These are phyloP conservation scores for Cyclocybe aegerita DNA, from an alignment of 768 basidiomycete species.

Conservation along the genomic window DNA sequence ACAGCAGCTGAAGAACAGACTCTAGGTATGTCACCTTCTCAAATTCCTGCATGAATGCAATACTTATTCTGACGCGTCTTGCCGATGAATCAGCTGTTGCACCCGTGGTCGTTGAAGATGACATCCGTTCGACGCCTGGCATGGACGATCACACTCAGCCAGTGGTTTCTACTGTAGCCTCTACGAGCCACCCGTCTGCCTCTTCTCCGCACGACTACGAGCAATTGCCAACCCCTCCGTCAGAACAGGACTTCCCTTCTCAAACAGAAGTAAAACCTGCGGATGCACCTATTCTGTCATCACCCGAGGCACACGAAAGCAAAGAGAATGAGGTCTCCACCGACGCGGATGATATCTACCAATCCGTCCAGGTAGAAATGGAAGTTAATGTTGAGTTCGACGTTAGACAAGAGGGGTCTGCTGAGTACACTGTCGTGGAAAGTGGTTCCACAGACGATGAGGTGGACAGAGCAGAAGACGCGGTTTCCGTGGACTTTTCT, in stretches of 20 bases:
- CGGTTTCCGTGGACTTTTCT: slow-evolving; percentile 3
- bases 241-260: slow-evolving; percentile 10
- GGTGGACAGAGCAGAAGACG: slow-evolving; percentile 13
- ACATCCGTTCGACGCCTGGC: neutral
- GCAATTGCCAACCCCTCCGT: slow-evolving; percentile 23
- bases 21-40: too few relatives aligned
- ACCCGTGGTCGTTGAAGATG: neutral
- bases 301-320: neutral
- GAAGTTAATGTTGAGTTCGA: slow-evolving; percentile 4
- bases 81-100: neutral
- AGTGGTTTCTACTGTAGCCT: neutral
- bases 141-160: neutral
- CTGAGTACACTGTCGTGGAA: slow-evolving; percentile 10
- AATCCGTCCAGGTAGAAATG: slow-evolving; percentile 2
- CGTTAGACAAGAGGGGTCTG: neutral
- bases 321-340: slow-evolving; percentile 6
- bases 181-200: neutral
- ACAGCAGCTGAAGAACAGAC: too few relatives aligned
- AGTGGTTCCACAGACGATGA: slow-evolving; percentile 11
- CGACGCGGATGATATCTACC: slow-evolving; percentile 1
- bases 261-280: too few relatives aligned
- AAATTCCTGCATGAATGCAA: too few relatives aligned
- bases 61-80: too few relatives aligned
- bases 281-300: neutral
- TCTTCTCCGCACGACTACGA: slow-evolving; percentile 5